Evolutionary conservation across 1,284 basidiomycete species (phyloP).

Genomic region (Pisolithus thermaeus): DNA sequence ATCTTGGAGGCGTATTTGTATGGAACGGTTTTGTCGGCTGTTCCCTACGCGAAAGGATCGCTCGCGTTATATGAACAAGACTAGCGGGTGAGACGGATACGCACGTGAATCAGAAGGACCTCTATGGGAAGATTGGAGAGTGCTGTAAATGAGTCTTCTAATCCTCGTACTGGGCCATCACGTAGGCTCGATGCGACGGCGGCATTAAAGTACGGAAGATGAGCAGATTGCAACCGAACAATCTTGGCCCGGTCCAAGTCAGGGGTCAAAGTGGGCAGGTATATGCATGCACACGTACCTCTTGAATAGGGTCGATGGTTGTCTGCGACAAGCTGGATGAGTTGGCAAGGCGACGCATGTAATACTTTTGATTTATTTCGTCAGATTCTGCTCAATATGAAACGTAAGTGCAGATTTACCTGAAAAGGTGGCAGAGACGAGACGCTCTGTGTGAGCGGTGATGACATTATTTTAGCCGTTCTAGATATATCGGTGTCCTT

Average conservation of each 20-base stretch:
- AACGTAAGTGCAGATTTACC: conserved; percentile 31
- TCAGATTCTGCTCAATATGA: conserved; percentile 9
- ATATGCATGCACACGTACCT: conserved; percentile 22
- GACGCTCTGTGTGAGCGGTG: conserved; percentile 57
- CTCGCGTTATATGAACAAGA: background rate
- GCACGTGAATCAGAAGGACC: conserved; percentile 33
- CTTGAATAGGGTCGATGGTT: conserved; percentile 31
- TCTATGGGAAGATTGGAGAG: conserved; percentile 42
- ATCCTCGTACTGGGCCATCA: conserved; percentile 64
- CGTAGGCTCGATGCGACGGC: conserved; percentile 70
- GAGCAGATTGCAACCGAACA: conserved; percentile 65
- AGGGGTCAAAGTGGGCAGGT: background rate
- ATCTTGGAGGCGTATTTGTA: conserved; percentile 56
- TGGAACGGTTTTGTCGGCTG: conserved; percentile 57
- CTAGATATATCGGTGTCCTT: conserved; percentile 62
- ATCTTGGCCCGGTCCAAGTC: conserved; percentile 32
- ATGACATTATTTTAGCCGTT: conserved; percentile 68
- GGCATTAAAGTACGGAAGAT: conserved; percentile 64
- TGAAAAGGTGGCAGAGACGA: conserved; percentile 55
- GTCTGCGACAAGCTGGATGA: conserved; percentile 10
- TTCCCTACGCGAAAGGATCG: conserved; percentile 43
- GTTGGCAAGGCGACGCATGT: conserved; percentile 28
- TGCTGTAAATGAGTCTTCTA: conserved; percentile 44
- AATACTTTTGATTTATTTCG: conserved; percentile 14
- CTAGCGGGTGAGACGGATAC: background rate